Base-by-base conservation (phyloP, 257 asterid genomes). In the Nicotiana benthamiana region DNA sequence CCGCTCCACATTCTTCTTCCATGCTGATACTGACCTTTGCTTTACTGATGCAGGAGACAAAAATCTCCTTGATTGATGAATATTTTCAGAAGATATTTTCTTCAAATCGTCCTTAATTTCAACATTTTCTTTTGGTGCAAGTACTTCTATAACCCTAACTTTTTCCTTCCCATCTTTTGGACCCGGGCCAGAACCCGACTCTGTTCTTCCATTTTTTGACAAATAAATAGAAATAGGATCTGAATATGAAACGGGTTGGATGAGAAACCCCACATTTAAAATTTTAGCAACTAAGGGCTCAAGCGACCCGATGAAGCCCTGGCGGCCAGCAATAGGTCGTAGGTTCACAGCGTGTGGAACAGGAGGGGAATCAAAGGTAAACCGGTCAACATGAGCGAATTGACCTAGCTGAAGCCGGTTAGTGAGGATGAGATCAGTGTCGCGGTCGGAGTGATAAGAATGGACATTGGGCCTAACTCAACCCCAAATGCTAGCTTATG, bases 351-450 rank as follows among this genome's bases (percentile, higher is more conserved):
- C 91, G 0, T 86, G 83, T 4, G 99, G 98, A 9, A 92, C 92
- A 0, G 98, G 97, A 20, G 94, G 93, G 1, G 93, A 90, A 4
- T 92, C 94, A 48, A 94, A 94, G 46, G 86, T 53, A 27, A 96
- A 84, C n/a, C 97, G 93, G 60, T 96, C 99, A 22, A 96, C 87
- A 67, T 94, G 96, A 1, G 91, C 92, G 20, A 94, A 96, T 60
- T 96, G 98, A 24, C 99, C 98, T 6, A 92, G 86, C 86, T 96
- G 99, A 84, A 96, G 98, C 70, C 92, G 92, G 78, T 96, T 94
- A 32, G 87, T 80, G 84, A 91, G 93, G 28, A 96, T 96, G 22
- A 96, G 91, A 8, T 96, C 99, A 1, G 89, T 86, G 79, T 96
- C 99, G 24, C 87, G 86, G 26, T 94, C 97, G 51, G 98, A 91